Percentiles rank a stretch among this genome's conserved stretches.
Conservation (phyloP, 345 rosid species). For the Brassica incana region DNA sequence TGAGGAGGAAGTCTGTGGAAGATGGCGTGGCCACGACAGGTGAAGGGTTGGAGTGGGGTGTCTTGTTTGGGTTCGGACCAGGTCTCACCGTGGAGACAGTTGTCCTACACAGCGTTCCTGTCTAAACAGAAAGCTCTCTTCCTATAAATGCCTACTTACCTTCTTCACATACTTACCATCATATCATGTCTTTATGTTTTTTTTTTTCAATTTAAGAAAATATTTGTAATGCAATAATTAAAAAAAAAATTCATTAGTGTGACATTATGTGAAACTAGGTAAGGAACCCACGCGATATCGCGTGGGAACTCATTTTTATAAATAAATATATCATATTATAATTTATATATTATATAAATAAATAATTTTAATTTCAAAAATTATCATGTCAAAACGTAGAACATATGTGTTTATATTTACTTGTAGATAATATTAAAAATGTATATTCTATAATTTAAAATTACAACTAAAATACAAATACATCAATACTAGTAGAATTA, state of each 20-base stretch:
- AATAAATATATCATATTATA: too few species aligned
- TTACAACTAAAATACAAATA: too few species aligned
- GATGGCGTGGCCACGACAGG: slow-evolving; percentile 66
- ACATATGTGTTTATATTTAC: too few species aligned
- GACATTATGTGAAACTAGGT: neutral
- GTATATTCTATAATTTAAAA: too few species aligned
- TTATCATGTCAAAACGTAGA: too few species aligned
- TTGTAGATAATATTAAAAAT: too few species aligned
- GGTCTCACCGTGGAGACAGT: slow-evolving; percentile 86
- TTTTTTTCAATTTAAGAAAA: neutral
- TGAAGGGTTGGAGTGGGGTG: slow-evolving; percentile 87
- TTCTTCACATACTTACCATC: neutral
- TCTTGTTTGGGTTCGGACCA: slow-evolving; percentile 80
- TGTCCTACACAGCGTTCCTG: slow-evolving; percentile 62
- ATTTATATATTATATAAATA: too few species aligned
- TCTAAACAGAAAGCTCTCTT: slow-evolving; percentile 13
- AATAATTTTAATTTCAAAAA: too few species aligned
- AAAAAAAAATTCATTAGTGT: slow-evolving; percentile 10
- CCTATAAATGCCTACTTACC: slow-evolving; percentile 23
- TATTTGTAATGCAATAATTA: slow-evolving; percentile 12
- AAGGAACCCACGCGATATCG: too few species aligned
- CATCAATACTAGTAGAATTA: too few species aligned
- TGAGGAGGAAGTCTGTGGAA: slow-evolving; percentile 59
- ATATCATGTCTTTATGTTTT: slow-evolving; percentile 4
- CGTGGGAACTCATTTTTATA: too few species aligned